Evolutionary conservation across 2,329 filamentous ascomycete species (phyloP).

Genomic region (Aspergillus sp.): DNA sequence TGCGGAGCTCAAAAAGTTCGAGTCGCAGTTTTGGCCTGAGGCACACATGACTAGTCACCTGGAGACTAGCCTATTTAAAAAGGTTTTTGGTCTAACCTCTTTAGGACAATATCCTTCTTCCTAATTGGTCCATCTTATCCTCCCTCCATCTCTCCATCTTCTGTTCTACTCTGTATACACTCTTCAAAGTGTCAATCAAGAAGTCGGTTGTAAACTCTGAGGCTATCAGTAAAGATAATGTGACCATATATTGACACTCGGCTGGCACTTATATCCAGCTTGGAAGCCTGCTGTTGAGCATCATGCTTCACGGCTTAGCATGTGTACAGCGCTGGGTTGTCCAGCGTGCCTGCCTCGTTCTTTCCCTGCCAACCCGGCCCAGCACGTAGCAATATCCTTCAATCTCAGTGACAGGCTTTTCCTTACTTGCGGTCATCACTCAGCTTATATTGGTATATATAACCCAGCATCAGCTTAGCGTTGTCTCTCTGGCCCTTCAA

Average conservation of each 20-base stretch:
- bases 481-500: background rate
- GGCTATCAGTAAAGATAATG: background rate
- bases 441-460: background rate
- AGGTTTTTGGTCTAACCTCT: background rate
- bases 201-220: too few species aligned
- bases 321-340: background rate
- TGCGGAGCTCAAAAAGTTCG: constrained; percentile 15
- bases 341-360: constrained; percentile 8
- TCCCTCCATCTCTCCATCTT: background rate
- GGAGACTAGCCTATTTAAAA: background rate
- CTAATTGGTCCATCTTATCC: background rate
- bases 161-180: background rate
- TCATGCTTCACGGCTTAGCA: background rate
- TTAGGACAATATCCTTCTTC: background rate
- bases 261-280: background rate
- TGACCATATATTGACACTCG: background rate
- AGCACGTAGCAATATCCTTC: background rate
- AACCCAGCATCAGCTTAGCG: background rate
- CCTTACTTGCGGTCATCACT: background rate
- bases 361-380: background rate
- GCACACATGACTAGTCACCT: constrained; percentile 5
- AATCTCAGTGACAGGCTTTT: background rate
- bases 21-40: constrained; percentile 12
- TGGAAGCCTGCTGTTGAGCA: background rate
- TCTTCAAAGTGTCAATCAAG: background rate